Evolutionary conservation across 768 basidiomycete species (phyloP), one percentile per base, ranked within the genome.

Genomic region (Antrodiella citrinella): DNA sequence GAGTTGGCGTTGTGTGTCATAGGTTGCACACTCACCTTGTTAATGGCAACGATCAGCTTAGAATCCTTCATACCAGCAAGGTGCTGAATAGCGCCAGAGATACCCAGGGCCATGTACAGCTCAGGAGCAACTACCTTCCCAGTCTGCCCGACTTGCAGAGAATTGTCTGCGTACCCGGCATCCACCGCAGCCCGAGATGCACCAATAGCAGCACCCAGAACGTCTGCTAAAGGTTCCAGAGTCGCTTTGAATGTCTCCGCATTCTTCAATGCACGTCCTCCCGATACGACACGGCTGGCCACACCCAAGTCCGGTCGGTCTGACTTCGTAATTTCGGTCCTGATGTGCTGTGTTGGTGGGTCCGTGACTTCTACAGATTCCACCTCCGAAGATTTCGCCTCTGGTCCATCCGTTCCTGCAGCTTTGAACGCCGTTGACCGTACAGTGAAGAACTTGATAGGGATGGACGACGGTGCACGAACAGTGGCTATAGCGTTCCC

Each of bases 51-150:
- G 54, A 99, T 99, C 55, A 97, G 74, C 72, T 98, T 99, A 10
- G 91, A 93, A 61, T 97, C 96, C 66, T 99, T 99, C 96, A 98
- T 99, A 7, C 96, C 96, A 19, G 96, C 96, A 49, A 98, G 73
- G 72, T 99, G 96, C 69, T 99, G 96, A 59, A 98, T 99, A 12
- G 96, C 96, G 15, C 96, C 96, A 7, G 93, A 96, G 59, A 99
- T 98, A 46, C 96, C 96, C 45, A 98, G 68, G 3, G 96, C 96
- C 68, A 98, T 79, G 69, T 99, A 99, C 48, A 99, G 71, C 63
- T 95, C 90, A 0, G 96, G 95, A 2, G 96, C 95, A 40, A 98
- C 94, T 26, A 99, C 88, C 69, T 98, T 98, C 49, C 96, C 96
- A 0, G 96, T 99, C 72, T 99, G 96, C 20, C 96, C 96, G n/a